These are phyloP conservation scores for Cubamyces lactineus DNA, from an alignment of 768 basidiomycete genomes.

Conservation along the genomic window DNA sequence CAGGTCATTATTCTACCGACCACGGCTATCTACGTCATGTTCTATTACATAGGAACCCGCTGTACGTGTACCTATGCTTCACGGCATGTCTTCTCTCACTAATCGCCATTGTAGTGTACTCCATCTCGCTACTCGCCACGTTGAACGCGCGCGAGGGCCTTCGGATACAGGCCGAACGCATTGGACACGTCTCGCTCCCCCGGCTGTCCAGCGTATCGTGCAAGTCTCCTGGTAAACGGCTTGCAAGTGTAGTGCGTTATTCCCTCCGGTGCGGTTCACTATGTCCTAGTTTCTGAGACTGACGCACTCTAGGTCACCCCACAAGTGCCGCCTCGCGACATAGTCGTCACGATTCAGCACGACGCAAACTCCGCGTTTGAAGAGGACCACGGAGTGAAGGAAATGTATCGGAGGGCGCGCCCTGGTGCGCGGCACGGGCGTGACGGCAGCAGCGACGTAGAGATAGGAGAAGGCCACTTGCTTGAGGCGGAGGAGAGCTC, in stretches of 20 bases:
- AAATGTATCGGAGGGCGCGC: slow-evolving; percentile 2
- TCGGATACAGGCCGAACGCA: slow-evolving; percentile 7
- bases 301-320: background rate
- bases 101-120: slow-evolving; percentile 8
- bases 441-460: background rate
- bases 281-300: too few species aligned
- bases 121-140: slow-evolving; percentile 17
- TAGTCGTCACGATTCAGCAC: slow-evolving; percentile 17
- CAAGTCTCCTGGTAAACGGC: background rate
- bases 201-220: background rate
- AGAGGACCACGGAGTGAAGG: slow-evolving; percentile 8
- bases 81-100: too few species aligned
- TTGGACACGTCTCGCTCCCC: slow-evolving; percentile 11
- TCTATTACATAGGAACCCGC: slow-evolving; percentile 23
- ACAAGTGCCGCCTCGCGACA: background rate
- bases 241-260: background rate
- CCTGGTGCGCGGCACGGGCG: background rate
- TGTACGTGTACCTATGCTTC: slow-evolving; percentile 9
- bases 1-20: slow-evolving; percentile 17
- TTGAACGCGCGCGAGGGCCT: slow-evolving; percentile 22
- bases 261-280: too few species aligned
- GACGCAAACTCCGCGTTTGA: slow-evolving; percentile 12
- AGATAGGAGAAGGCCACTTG: background rate
- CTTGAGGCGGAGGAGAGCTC: background rate
- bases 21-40: slow-evolving; percentile 18